Conservation (phyloP, 768 basidiomycete species). For the Lentinula edodes region DNA sequence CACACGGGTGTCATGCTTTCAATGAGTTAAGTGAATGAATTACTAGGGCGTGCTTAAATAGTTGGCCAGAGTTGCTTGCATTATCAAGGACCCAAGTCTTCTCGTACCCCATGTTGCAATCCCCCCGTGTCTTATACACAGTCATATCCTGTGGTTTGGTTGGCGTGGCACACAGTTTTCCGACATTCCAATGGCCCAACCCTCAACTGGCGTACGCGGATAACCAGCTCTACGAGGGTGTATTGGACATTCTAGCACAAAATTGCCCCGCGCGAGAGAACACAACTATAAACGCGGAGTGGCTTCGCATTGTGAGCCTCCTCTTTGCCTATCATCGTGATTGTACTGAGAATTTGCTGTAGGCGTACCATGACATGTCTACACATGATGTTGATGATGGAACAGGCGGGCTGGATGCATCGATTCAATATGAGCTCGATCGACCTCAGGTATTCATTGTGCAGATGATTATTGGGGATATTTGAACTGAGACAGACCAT, state of each 20-base stretch:
- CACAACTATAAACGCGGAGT: slow-evolving; percentile 30
- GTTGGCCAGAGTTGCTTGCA: neutral
- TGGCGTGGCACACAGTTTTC: neutral
- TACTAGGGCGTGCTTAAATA: neutral
- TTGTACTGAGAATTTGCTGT: slow-evolving; percentile 19
- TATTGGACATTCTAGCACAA: slow-evolving; percentile 12
- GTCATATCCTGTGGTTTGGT: neutral
- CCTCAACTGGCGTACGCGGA: neutral
- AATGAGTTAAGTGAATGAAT: neutral
- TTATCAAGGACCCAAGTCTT: neutral
- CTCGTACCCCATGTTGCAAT: neutral
- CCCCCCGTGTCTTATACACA: neutral
- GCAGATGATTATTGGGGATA: too few species aligned
- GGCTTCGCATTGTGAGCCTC: slow-evolving; percentile 31
- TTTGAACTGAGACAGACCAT: too few species aligned
- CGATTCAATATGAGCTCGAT: slow-evolving; percentile 41
- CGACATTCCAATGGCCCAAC: slow-evolving; percentile 3
- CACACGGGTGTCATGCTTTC: neutral
- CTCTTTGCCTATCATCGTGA: neutral
- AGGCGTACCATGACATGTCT: slow-evolving; percentile 41
- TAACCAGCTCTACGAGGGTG: neutral
- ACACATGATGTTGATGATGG: slow-evolving; percentile 40
- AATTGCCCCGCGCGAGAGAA: slow-evolving; percentile 24
- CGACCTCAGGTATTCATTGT: slow-evolving; percentile 29
- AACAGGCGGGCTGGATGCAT: slow-evolving; percentile 46